phyloP scores from a whole-genome alignment of 2,329 filamentous ascomycete species.

The Cladosporium sp. region DNA sequence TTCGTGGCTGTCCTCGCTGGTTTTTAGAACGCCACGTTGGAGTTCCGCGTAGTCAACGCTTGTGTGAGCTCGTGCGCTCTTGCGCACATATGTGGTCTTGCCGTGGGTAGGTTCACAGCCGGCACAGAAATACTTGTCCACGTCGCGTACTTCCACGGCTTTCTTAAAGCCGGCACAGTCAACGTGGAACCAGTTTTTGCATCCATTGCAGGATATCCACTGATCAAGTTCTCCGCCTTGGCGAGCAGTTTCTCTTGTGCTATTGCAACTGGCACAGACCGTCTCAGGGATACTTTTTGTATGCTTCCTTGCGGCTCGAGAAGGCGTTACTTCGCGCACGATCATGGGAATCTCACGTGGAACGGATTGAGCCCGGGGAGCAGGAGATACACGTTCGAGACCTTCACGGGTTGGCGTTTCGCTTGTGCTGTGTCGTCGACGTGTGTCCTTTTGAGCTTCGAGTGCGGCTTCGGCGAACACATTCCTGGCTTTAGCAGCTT shows the following conservation, averaged over 20 bases:
- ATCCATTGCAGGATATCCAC: constrained; percentile 67
- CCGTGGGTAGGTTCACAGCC: constrained; percentile 57
- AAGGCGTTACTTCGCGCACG: constrained; percentile 20
- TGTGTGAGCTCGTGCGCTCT: constrained; percentile 61
- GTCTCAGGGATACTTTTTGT: constrained; percentile 34
- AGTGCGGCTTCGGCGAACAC: constrained; percentile 9
- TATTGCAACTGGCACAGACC: constrained; percentile 55
- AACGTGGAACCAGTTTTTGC: constrained; percentile 65
- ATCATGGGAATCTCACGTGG: constrained; percentile 26
- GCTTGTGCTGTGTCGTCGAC: constrained; percentile 26
- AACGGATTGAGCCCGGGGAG: constrained; percentile 24
- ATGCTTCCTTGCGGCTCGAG: constrained; percentile 25
- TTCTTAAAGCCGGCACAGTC: constrained; percentile 63
- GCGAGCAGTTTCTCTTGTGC: constrained; percentile 48
- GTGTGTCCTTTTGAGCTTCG: constrained; percentile 5
- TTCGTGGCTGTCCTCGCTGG: constrained; percentile 59
- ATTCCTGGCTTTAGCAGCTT: constrained; percentile 4
- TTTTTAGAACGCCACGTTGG: constrained; percentile 62
- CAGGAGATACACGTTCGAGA: not conserved
- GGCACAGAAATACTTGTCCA: constrained; percentile 65
- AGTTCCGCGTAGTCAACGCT: constrained; percentile 66
- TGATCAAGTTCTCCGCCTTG: constrained; percentile 49
- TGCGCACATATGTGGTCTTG: constrained; percentile 62
- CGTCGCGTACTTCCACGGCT: constrained; percentile 59
- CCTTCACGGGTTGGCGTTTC: constrained; percentile 1